phyloP scores from a whole-genome alignment of 2,329 filamentous ascomycete genomes.

The Diaporthe citri region DNA sequence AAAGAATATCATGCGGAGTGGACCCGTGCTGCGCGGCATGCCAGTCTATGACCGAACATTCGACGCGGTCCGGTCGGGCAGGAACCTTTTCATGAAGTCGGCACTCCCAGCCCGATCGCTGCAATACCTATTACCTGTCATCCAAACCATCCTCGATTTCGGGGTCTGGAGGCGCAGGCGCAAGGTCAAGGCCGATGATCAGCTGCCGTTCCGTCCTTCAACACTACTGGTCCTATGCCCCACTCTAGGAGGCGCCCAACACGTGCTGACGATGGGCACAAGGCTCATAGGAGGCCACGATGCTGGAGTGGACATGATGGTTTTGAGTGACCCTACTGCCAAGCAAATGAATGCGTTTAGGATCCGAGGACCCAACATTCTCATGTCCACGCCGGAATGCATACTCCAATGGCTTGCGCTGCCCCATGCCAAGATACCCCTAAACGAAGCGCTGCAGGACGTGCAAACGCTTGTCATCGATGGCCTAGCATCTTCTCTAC shows the following conservation, averaged over 20 bases:
- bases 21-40: background rate
- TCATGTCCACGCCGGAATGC: background rate
- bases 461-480: background rate
- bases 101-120: background rate
- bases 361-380: background rate
- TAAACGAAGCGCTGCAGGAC: background rate
- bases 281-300: background rate
- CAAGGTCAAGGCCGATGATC: background rate
- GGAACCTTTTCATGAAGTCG: background rate
- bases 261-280: no score
- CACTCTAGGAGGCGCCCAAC: background rate
- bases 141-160: background rate
- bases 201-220: no score
- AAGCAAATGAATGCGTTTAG: background rate
- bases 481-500: background rate
- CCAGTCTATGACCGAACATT: background rate
- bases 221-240: background rate
- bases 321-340: background rate
- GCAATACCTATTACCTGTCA: background rate
- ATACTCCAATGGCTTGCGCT: background rate
- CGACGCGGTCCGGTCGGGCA: background rate
- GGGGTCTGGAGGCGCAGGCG: background rate
- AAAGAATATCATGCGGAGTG: background rate
- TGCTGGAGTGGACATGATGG: rapidly evolving
- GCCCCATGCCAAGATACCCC: background rate